Base-by-base conservation (phyloP, 23 red algal genomes). In the Chondrus crispus region DNA sequence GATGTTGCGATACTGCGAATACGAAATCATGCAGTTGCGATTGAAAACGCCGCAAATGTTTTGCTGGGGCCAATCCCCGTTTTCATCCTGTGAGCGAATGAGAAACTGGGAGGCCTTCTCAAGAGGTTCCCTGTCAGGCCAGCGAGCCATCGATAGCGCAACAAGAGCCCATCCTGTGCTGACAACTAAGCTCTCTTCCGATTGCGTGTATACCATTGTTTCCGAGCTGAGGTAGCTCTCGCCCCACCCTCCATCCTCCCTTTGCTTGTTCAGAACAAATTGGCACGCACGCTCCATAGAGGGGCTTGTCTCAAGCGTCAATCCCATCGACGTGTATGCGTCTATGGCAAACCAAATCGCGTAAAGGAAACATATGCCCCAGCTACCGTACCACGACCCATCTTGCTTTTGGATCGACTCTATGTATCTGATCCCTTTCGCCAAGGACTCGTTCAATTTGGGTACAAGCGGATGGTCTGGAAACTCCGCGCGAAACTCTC, bases 1-100 rank as follows among this genome's bases (percentile, higher is more conserved):
- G 18, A 99, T 91, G 39, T 88, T 93, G 13, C 94, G 82, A 68
- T 96, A 99, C 66, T 96, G 93, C 40, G 91, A 81, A 86, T 99
- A 99, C 12, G 94, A 96, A 48, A 99, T 99, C 97, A 99, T 99
- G 83, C 97, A 99, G 46, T 96, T 99, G 66, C 84, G 75, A 64
- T 99, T 99, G 69, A 99, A 99, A 28, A 99, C 97, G 42, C 97
- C 97, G 13, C 57, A 83, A 74, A 99, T 99, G 60, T 42, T 89
- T 81, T 99, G 97, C 85, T 99, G 97, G 38, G 94, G 93, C 97
- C 97, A 99, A 71, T 95, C 97, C 26, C 94, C 97, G 19, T 50
- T 84, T 22, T 84, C 60, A 32, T 90, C 74, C 50, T 99, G 97
- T 29, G 68, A 54, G 4, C 53, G 43, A 28, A 95, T 74, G 4